Evolutionary conservation across 495 filamentous ascomycete genomes (phyloP).

Genomic region (Hypoxylon crocopeplum): DNA sequence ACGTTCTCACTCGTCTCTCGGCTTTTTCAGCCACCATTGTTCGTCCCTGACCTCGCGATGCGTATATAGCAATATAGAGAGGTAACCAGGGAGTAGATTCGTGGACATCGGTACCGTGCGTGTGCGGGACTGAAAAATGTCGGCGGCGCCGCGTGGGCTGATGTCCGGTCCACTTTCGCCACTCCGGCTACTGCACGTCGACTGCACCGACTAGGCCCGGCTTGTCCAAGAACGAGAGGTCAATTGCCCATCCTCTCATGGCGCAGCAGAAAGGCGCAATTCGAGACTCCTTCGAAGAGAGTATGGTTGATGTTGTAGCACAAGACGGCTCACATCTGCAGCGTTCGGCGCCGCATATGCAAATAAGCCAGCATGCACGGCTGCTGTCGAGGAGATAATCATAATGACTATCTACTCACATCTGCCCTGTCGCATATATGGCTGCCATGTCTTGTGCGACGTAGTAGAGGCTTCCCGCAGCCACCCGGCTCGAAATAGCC

Average conservation of each 20-base stretch:
- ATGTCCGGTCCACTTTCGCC: conserved; percentile 25
- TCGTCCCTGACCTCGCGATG: too few species aligned
- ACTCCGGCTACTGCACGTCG: conserved; percentile 23
- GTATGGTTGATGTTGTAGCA: neutral
- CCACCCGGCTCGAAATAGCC: conserved; percentile 10
- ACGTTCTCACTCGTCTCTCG: neutral
- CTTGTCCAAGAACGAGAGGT: too few species aligned
- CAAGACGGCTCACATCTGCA: neutral
- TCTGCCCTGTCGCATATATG: too few species aligned
- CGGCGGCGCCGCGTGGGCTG: conserved; percentile 24
- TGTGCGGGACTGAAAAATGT: neutral
- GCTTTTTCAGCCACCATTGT: too few species aligned
- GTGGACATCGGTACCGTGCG: too few species aligned
- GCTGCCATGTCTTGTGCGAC: conserved; percentile 14
- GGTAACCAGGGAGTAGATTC: neutral
- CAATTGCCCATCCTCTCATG: too few species aligned
- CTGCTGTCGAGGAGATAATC: neutral
- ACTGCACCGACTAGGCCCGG: too few species aligned
- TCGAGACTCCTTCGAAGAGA: too few species aligned
- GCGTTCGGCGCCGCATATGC: conserved; percentile 20
- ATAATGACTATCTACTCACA: too few species aligned
- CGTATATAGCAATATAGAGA: too few species aligned
- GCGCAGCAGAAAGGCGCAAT: too few species aligned
- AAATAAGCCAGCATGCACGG: conserved; percentile 1
- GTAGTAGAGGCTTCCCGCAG: neutral